phyloP scores from a whole-genome alignment of 2,329 filamentous ascomycete genomes.

The Fonsecaea monophora region DNA sequence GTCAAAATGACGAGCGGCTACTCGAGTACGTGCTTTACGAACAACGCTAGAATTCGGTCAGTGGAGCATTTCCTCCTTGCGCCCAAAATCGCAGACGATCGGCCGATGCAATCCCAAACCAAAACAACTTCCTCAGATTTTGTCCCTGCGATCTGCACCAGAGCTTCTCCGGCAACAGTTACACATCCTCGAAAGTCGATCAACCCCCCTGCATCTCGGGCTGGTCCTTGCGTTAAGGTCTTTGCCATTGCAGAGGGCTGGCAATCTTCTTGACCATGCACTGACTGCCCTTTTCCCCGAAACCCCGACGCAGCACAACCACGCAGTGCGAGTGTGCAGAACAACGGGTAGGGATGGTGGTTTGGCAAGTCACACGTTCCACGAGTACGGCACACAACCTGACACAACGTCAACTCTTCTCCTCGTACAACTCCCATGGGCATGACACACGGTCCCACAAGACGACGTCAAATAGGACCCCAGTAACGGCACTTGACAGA shows the following conservation, averaged over 20 bases:
- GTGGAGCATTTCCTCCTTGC: background rate
- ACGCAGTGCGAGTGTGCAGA: background rate
- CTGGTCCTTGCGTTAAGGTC: background rate
- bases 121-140: background rate
- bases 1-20: background rate
- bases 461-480: conserved; percentile 22
- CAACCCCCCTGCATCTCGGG: background rate
- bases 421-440: conserved; percentile 25
- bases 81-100: background rate
- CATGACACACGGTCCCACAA: conserved; percentile 22
- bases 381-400: background rate
- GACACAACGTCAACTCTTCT: conserved; percentile 31
- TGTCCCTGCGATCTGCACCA: background rate
- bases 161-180: background rate
- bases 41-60: background rate
- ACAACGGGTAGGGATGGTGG: conserved; percentile 1
- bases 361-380: conserved; percentile 18
- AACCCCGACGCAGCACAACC: background rate
- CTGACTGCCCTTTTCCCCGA: background rate
- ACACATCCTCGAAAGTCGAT: background rate
- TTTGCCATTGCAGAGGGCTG: background rate
- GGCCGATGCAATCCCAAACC: background rate
- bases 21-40: background rate
- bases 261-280: background rate
- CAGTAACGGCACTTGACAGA: conserved; percentile 1